Evolutionary conservation across 2,329 filamentous ascomycete species (phyloP).

Genomic region (Fusarium verrucosum): DNA sequence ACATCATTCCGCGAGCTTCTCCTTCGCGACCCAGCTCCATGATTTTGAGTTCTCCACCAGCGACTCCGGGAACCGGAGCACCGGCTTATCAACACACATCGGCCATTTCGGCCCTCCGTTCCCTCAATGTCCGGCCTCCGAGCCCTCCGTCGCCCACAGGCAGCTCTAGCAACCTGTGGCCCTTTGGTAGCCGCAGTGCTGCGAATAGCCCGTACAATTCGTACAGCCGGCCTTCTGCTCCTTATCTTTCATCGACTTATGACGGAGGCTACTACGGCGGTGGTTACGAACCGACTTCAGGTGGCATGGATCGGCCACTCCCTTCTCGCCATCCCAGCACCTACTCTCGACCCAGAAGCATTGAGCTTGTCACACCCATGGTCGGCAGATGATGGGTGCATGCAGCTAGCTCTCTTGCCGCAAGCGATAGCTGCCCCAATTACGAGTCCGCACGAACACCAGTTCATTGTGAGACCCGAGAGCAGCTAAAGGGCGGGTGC

Average conservation of each 20-base stretch:
- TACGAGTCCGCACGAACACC: slow-evolving; percentile 12
- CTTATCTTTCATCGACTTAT: slow-evolving; percentile 63
- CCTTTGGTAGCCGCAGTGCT: slow-evolving; percentile 62
- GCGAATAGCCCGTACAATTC: slow-evolving; percentile 63
- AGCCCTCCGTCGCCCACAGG: slow-evolving; percentile 65
- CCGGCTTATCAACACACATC: slow-evolving; percentile 55
- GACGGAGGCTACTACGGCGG: slow-evolving; percentile 53
- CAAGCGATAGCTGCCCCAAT: neutral
- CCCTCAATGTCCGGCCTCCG: slow-evolving; percentile 62
- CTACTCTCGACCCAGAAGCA: slow-evolving; percentile 68
- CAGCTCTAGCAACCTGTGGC: slow-evolving; percentile 60
- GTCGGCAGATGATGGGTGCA: slow-evolving; percentile 55
- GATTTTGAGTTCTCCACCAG: slow-evolving; percentile 63
- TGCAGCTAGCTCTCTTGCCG: slow-evolving; percentile 1
- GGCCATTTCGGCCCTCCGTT: slow-evolving; percentile 65
- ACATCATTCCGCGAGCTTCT: slow-evolving; percentile 71
- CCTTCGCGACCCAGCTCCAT: slow-evolving; percentile 68
- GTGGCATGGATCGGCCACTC: slow-evolving; percentile 63
- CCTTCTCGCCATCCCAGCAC: slow-evolving; percentile 63
- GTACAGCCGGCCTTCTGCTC: slow-evolving; percentile 55
- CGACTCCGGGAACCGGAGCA: slow-evolving; percentile 53
- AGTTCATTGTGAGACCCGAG: slow-evolving; percentile 2
- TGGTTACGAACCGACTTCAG: slow-evolving; percentile 45
- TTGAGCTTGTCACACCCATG: slow-evolving; percentile 71
- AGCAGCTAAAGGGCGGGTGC: slow-evolving; percentile 5